Evolutionary conservation across 2,329 filamentous ascomycete species (phyloP).

Genomic region (Alternaria ethzedia): DNA sequence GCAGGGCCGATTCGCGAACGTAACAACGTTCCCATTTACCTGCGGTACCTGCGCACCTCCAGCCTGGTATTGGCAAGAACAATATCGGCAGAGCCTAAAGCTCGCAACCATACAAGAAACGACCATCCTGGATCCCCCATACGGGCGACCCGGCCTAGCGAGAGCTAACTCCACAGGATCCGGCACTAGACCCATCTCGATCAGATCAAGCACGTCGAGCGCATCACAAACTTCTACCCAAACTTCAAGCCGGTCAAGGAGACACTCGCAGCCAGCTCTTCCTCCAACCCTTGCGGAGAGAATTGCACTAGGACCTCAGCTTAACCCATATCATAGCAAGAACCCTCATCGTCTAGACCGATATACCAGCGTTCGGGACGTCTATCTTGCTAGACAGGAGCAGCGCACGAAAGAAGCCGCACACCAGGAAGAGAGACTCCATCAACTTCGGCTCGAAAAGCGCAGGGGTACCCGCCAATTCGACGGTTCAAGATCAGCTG

Average conservation of each 20-base stretch:
- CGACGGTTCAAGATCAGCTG: slow-evolving; percentile 29
- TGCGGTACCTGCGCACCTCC: slow-evolving; percentile 15
- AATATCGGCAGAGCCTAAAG: not conserved
- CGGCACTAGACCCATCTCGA: not conserved
- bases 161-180: slow-evolving; percentile 11
- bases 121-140: slow-evolving; percentile 9
- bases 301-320: slow-evolving; percentile 7
- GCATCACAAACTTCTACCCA: not conserved
- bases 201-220: slow-evolving; percentile 3
- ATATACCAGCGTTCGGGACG: not conserved
- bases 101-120: slow-evolving; percentile 11
- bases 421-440: slow-evolving; percentile 11
- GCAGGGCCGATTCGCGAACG: slow-evolving; percentile 2
- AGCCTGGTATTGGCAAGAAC: slow-evolving; percentile 7
- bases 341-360: slow-evolving; percentile 4
- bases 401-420: slow-evolving; percentile 6
- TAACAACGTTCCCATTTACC: slow-evolving; percentile 17
- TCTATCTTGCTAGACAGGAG: slow-evolving; percentile 4
- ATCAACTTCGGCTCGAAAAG: slow-evolving; percentile 11
- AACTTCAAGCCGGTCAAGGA: not conserved
- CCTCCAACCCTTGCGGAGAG: slow-evolving; percentile 12
- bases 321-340: slow-evolving; percentile 11
- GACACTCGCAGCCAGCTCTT: slow-evolving; percentile 2
- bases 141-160: slow-evolving; percentile 1
- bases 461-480: slow-evolving; percentile 19